Evolutionary conservation across 371 early-diverging fungal genomes (phyloP), one percentile per base, ranked within the genome.

Genomic region (Zancudomyces culisetae): DNA sequence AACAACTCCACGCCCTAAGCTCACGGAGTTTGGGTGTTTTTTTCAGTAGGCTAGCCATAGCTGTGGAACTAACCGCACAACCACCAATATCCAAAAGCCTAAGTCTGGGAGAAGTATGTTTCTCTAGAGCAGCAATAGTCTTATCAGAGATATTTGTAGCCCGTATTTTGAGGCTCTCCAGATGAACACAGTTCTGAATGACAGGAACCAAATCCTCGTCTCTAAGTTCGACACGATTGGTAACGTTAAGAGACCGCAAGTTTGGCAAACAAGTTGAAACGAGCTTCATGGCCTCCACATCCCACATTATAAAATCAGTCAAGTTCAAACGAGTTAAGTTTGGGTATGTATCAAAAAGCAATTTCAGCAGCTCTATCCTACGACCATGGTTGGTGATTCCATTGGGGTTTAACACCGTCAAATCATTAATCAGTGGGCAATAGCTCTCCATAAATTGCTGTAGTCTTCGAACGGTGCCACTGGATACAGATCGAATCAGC

Each of bases 221-320:
- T 27, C 63, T 53, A 35, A 65, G 66, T 54, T 65, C 65, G 4
- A 65, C 65, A 10, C 65, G 60, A 29, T 66, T 66, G 2, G 65
- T 65, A 43, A 65, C 65, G 41, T 65, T 67, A 27, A 65, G 59
- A 43, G 54, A 56, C 28, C 45, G 46, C 40, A 65, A 52, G 48
- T 52, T 43, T 10, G 39, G 62, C 39, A 65, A 48, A 35, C 62
- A 56, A 41, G 60, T 62, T 12, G 65, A 46, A 42, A 55, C 66
- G 3, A 61, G 20, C 24, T 55, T 60, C 26, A 65, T 45, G 10
- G 65, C 62, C 54, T 65, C 61, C 30, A 67, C 48, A 40, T 65
- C 65, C 65, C 65, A 65, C 65, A 65, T 65, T 23, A 65, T 65
- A 58, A 65, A 65, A 39, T 65, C 66, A 61, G 66, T 67, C 23